Evolutionary conservation across 306 rosid genomes (phyloP), one percentile per base, ranked within the genome.

Genomic region (Inga oerstediana): DNA sequence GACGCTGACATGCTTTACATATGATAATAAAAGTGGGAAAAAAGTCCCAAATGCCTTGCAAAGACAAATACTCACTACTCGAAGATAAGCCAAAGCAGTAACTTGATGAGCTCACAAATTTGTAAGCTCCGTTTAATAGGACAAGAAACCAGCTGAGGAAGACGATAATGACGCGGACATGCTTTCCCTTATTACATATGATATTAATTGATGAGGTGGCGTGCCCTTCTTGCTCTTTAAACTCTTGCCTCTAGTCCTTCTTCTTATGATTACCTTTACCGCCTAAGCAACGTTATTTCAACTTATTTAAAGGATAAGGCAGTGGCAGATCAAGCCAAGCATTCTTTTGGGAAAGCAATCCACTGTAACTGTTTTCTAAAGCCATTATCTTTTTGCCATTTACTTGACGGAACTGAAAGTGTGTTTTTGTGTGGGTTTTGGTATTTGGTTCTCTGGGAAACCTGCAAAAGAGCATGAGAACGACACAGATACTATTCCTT

Each of bases 401-500:
- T 64, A 30, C 70, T 83, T 85, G n/a, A 58, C 82, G 85, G 10
- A 65, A 82, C 1, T 5, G 35, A 27, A 79, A 34, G 45, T 34
- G 62, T 62, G 37, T 45, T 37, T 16, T 22, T 67, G 4, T 58
- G 75, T 77, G 45, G 32, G 66, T 48, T 46, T 41, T 62, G 46
- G 66, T 17, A 32, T 52, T 64, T 84, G 4, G 56, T 64, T 75
- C 41, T 61, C 32, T 52, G 10, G 49, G 44, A 52, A 81, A 22
- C 35, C 9, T 8, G 56, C 20, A 65, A 52, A 56, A 41, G 43
- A 82, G 45, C 19, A 93, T 93, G 98, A 86, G 71, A 85, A 82
- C 56, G 68, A 77, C 81, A 13, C 85, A 44, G 68, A 54, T 84
- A 79, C 58, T 81, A 45, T 78, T 79, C 1, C 67, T 79, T 80